phyloP scores from a whole-genome alignment of 768 basidiomycete species.

The Clathrus columnatus region DNA sequence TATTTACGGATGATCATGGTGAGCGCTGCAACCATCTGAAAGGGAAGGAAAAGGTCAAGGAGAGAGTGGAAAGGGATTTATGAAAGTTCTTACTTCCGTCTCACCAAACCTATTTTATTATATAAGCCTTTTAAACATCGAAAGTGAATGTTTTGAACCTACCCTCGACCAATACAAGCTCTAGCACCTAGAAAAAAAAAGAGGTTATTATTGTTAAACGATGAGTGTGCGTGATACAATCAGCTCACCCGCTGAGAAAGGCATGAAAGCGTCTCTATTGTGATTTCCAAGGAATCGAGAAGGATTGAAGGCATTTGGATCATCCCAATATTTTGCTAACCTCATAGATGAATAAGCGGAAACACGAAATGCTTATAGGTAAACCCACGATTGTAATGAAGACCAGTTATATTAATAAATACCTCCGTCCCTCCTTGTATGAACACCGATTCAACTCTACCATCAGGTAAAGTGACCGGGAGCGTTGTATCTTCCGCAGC shows the following conservation, averaged over 20 bases:
- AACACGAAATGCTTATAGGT: not conserved
- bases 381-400: slow-evolving; percentile 45
- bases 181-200: not conserved
- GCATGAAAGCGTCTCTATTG: slow-evolving; percentile 46
- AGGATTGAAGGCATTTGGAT: slow-evolving; percentile 39
- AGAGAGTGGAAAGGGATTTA: no score
- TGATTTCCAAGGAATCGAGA: slow-evolving; percentile 44
- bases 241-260: slow-evolving; percentile 43
- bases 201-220: not conserved
- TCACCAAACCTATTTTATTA: not conserved
- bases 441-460: slow-evolving; percentile 30
- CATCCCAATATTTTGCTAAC: slow-evolving; percentile 48
- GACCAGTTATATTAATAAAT: slow-evolving; percentile 28
- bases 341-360: not conserved
- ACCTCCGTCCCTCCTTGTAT: slow-evolving; percentile 36
- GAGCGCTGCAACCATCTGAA: slow-evolving; percentile 18
- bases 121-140: not conserved
- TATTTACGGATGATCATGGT: slow-evolving; percentile 39
- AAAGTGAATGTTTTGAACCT: no score
- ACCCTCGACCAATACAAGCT: slow-evolving; percentile 13
- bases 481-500: slow-evolving; percentile 39
- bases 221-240: no score
- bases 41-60: not conserved
- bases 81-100: slow-evolving; percentile 2
- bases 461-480: slow-evolving; percentile 24